Evolutionary conservation across 2,329 filamentous ascomycete species (phyloP).

Genomic region (Claviceps capensis): DNA sequence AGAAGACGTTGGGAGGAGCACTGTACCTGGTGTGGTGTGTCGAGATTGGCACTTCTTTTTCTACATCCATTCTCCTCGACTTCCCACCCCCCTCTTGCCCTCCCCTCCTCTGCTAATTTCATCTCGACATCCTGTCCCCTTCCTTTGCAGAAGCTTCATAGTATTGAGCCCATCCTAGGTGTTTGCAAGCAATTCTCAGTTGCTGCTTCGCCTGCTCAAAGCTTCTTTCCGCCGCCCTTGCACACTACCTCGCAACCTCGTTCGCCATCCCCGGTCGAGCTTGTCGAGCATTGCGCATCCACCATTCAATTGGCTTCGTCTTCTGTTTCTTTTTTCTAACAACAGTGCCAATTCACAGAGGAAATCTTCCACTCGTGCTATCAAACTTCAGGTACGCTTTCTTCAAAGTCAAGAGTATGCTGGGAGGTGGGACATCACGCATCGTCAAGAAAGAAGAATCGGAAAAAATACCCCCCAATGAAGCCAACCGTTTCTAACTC

Average conservation of each 20-base stretch:
- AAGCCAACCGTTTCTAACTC: background rate
- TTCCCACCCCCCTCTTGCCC: background rate
- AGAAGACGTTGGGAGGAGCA: conserved; percentile 2
- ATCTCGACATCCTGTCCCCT: background rate
- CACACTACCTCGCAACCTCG: conserved; percentile 1
- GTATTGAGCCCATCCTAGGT: conserved; percentile 5
- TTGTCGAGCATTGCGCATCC: conserved; percentile 6
- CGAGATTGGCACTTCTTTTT: conserved; percentile 2
- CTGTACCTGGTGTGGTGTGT: background rate
- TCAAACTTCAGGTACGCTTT: conserved; percentile 20
- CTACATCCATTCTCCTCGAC: background rate
- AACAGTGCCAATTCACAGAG: conserved; percentile 6
- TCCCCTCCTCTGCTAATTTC: conserved; percentile 4
- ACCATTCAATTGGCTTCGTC: background rate
- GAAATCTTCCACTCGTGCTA: conserved; percentile 11
- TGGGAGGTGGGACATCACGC: background rate
- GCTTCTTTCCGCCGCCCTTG: background rate
- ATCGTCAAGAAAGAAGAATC: background rate
- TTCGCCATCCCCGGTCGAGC: conserved; percentile 6
- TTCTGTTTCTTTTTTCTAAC: background rate
- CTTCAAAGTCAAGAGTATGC: background rate
- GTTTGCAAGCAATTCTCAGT: conserved; percentile 1
- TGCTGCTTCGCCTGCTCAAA: conserved; percentile 6
- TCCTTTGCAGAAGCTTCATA: background rate
- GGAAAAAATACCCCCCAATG: background rate